Evolutionary conservation across 2,329 filamentous ascomycete genomes (phyloP).

Genomic region (Cladosporium sp.): DNA sequence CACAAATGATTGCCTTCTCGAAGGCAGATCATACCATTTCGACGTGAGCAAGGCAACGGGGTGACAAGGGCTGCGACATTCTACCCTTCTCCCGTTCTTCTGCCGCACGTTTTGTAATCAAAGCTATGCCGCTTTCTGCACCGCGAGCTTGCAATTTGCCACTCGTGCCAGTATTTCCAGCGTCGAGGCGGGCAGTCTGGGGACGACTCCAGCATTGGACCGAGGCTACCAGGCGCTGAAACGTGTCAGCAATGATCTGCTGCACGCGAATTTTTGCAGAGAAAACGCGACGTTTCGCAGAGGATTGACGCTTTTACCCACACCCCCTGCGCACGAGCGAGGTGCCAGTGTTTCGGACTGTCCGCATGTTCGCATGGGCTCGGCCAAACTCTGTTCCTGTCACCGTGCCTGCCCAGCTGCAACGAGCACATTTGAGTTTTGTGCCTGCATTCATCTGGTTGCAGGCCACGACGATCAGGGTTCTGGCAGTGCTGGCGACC

Average conservation of each 20-base stretch:
- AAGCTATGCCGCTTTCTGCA: slow-evolving; percentile 7
- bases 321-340: slow-evolving; percentile 7
- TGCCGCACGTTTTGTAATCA: slow-evolving; percentile 6
- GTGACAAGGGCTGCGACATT: neutral
- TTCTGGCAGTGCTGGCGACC: neutral
- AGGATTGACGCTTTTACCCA: neutral
- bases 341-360: slow-evolving; percentile 8
- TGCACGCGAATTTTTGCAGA: slow-evolving; percentile 1
- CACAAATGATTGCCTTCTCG: slow-evolving; percentile 6
- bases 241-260: slow-evolving; percentile 1
- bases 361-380: slow-evolving; percentile 10
- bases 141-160: slow-evolving; percentile 9
- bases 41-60: neutral
- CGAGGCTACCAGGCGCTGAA: neutral
- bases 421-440: neutral
- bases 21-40: slow-evolving; percentile 4
- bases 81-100: slow-evolving; percentile 11
- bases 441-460: slow-evolving; percentile 7
- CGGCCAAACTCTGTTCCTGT: slow-evolving; percentile 11
- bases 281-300: slow-evolving; percentile 7
- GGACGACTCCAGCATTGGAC: neutral
- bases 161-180: slow-evolving; percentile 5
- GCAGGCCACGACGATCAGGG: slow-evolving; percentile 11
- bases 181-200: slow-evolving; percentile 1
- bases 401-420: neutral